Evolutionary conservation across 1,284 basidiomycete species (phyloP).

Genomic region (Ustilago cynodontis): DNA sequence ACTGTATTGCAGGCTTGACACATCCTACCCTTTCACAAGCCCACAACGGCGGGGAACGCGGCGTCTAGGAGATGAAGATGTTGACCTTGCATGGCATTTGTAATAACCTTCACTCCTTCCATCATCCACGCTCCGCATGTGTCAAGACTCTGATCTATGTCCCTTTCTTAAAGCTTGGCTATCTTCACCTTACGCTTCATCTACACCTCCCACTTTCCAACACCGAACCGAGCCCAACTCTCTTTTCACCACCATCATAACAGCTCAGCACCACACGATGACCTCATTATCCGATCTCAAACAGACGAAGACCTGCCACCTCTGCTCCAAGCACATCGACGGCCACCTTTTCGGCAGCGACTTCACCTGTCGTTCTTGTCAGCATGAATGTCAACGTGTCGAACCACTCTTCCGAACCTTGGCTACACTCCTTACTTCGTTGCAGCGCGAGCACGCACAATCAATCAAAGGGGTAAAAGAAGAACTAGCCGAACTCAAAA

Average conservation of each 20-base stretch:
- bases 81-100: not conserved
- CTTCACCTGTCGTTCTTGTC: conserved; percentile 14
- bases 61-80: not conserved
- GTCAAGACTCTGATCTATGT: not conserved
- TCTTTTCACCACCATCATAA: not conserved
- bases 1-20: not conserved
- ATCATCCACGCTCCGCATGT: not conserved
- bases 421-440: not conserved
- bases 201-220: not conserved
- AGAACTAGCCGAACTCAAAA: conserved; percentile 12
- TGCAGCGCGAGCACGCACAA: not conserved
- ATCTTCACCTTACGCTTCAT: not conserved
- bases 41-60: not conserved
- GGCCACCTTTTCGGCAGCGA: not conserved
- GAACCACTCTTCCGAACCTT: conserved; percentile 8
- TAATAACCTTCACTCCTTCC: not conserved
- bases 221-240: not conserved
- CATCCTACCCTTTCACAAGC: not conserved
- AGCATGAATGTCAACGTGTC: conserved; percentile 11
- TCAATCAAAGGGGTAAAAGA: conserved; percentile 13
- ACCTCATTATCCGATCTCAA: not conserved
- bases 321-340: conserved; percentile 12
- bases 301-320: not conserved
- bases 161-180: not conserved
- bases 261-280: not conserved